Percentiles rank a stretch among this genome's conserved stretches.
Conservation (phyloP, 1,284 basidiomycete genomes). For the Megacollybia platyphylla region DNA sequence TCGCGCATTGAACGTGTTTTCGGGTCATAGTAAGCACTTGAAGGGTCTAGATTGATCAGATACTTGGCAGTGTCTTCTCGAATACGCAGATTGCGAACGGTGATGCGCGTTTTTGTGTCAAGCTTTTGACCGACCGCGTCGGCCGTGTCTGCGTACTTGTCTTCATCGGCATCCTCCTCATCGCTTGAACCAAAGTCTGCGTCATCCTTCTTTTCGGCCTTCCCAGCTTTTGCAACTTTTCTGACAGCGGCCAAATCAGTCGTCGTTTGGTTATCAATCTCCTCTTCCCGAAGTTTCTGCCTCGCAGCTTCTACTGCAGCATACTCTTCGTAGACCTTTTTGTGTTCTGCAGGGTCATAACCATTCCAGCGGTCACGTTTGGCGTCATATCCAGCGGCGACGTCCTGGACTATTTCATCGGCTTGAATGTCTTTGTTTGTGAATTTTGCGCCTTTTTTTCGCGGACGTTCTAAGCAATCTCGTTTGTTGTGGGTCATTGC, state of each 20-base stretch:
- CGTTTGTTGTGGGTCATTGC: slow-evolving; percentile 60
- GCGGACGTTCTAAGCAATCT: slow-evolving; percentile 93
- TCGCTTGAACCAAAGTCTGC: slow-evolving; percentile 95
- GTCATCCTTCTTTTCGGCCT: slow-evolving; percentile 53
- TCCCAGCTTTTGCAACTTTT: slow-evolving; percentile 76
- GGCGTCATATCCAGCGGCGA: slow-evolving; percentile 80
- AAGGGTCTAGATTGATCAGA: slow-evolving; percentile 90
- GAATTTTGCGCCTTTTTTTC: slow-evolving; percentile 92
- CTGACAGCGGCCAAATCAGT: slow-evolving; percentile 77
- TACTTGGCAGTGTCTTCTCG: slow-evolving; percentile 99
- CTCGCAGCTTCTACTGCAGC: slow-evolving; percentile 86
- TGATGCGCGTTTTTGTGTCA: slow-evolving; percentile 96
- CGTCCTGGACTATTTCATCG: slow-evolving; percentile 82
- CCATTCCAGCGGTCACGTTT: slow-evolving; percentile 99
- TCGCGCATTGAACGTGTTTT: slow-evolving; percentile 99
- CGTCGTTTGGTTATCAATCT: slow-evolving; percentile 92
- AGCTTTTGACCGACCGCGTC: slow-evolving; percentile 97
- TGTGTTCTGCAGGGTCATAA: slow-evolving; percentile 84
- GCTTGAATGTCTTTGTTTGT: slow-evolving; percentile 84
- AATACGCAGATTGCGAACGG: slow-evolving; percentile 95
- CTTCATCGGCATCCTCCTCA: slow-evolving; percentile 88
- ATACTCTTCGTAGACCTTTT: slow-evolving; percentile 85
- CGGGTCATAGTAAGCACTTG: slow-evolving; percentile 97
- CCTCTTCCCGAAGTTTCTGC: slow-evolving; percentile 84
- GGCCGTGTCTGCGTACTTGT: slow-evolving; percentile 95